phyloP scores from a whole-genome alignment of 2,329 filamentous ascomycete species.

The Epichloe gansuensis region DNA sequence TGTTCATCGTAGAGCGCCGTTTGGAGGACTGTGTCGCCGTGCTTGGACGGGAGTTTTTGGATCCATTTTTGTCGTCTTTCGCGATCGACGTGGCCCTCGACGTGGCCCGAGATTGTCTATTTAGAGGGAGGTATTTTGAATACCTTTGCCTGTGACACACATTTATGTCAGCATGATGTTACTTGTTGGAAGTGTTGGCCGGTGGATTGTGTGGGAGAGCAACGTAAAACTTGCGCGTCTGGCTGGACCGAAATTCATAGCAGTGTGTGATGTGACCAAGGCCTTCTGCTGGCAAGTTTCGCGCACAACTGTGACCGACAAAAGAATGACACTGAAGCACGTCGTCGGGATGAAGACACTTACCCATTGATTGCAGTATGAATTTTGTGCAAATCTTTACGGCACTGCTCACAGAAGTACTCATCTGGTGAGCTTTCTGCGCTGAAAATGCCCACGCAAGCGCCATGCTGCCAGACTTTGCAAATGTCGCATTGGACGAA shows the following conservation, averaged over 20 bases:
- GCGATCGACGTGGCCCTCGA: conserved; percentile 52
- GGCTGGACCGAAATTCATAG: too few relatives aligned
- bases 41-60: conserved; percentile 42
- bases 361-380: conserved; percentile 75
- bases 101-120: conserved; percentile 40
- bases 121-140: conserved; percentile 51
- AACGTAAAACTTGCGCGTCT: background rate
- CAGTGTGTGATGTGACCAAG: background rate
- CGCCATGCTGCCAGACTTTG: conserved; percentile 98
- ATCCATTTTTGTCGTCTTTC: conserved; percentile 46
- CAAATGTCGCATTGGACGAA: conserved; percentile 97
- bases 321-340: background rate
- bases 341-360: conserved; percentile 22
- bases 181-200: conserved; percentile 1
- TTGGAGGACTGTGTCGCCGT: conserved; percentile 51
- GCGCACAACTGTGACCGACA: background rate
- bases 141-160: conserved; percentile 42
- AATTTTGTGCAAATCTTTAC: conserved; percentile 80
- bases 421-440: conserved; percentile 88
- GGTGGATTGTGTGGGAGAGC: background rate
- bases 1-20: conserved; percentile 93
- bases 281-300: background rate
- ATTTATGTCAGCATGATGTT: conserved; percentile 23
- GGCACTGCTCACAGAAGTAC: conserved; percentile 95
- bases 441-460: conserved; percentile 93